Evolutionary conservation across 805 yeast genomes (phyloP).

Genomic region (Starmerella potacharoeniae): DNA sequence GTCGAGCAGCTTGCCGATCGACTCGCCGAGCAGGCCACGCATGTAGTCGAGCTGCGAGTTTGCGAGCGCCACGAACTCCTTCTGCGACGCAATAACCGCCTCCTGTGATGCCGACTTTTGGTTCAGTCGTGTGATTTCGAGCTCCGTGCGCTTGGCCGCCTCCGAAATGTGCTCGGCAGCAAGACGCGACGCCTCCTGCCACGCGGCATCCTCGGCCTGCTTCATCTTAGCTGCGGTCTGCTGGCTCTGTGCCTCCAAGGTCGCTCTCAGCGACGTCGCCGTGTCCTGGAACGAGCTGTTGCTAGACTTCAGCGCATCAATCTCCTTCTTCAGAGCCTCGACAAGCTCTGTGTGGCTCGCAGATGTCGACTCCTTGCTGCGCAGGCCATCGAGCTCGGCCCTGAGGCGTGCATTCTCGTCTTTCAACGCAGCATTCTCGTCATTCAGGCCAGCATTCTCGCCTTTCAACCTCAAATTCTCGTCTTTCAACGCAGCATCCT

Average conservation of each 20-base stretch:
- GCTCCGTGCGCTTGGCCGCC: background rate
- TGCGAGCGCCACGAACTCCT: background rate
- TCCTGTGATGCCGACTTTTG: background rate
- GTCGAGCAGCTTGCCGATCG: background rate
- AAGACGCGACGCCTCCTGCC: background rate
- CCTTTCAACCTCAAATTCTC: too few relatives aligned
- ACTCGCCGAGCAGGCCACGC: background rate
- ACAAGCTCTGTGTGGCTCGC: background rate
- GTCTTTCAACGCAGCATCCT: too few relatives aligned
- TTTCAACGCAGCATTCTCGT: too few relatives aligned
- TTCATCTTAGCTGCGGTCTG: background rate
- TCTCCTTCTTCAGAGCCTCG: background rate
- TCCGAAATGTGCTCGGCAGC: background rate
- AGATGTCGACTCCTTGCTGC: background rate
- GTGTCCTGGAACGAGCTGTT: background rate
- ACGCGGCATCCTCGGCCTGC: background rate
- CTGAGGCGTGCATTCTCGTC: background rate
- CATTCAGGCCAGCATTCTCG: too few relatives aligned
- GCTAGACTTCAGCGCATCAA: background rate
- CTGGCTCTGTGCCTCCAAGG: background rate
- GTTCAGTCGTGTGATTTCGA: background rate
- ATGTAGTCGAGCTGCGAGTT: conserved; percentile 1
- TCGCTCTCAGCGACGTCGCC: background rate
- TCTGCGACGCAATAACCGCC: background rate
- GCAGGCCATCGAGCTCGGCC: background rate